Evolutionary conservation across 78 protist species (phyloP), one percentile per base, ranked within the genome.

Genomic region (Dictyostelium brefeldianum): DNA sequence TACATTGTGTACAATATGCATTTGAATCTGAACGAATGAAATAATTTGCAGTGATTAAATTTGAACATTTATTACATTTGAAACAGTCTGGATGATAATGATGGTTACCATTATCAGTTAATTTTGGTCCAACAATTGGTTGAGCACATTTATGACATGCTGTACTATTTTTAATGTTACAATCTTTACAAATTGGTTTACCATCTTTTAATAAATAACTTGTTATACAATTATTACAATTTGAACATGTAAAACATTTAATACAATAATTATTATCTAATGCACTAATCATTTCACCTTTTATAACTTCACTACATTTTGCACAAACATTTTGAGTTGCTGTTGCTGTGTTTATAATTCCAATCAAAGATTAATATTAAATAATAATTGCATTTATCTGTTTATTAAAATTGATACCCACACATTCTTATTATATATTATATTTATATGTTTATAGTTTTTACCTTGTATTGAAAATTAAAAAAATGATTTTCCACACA

Each of bases 71-170:
- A 6, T 64, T 25, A 50, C 90, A 83, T 47, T 43, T 70, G n/a
- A 83, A 83, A 41, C 90, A 83, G 14, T 71, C 90, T 27, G 71
- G 71, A 70, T 83, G 90, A 41, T 71, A 83, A n/a, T 70, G 47
- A n/a, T 36, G 27, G 12, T 71, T 71, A 27, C 29, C 41, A 15
- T 83, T 69, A 29, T 83, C 90, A 12, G 90, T 70, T 31, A 83
- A 36, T 54, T 83, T 83, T 36, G 22, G 18, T 29, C 90, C 90
- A 54, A 64, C 14, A n/a, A 83, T 83, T 83, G 90, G 22, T 83
- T 69, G 50, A 2, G 22, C 17, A 54, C 90, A 83, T 20, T 41
- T 83, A 10, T 46, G 22, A 70, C 90, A 83, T 27, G 22, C 69
- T 0, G 25, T 31, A 22, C 31, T 22, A 59, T 22, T 59, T 14